These are phyloP conservation scores for Calendula officinalis DNA, from an alignment of 129 eudicot species.

Conservation along the genomic window DNA sequence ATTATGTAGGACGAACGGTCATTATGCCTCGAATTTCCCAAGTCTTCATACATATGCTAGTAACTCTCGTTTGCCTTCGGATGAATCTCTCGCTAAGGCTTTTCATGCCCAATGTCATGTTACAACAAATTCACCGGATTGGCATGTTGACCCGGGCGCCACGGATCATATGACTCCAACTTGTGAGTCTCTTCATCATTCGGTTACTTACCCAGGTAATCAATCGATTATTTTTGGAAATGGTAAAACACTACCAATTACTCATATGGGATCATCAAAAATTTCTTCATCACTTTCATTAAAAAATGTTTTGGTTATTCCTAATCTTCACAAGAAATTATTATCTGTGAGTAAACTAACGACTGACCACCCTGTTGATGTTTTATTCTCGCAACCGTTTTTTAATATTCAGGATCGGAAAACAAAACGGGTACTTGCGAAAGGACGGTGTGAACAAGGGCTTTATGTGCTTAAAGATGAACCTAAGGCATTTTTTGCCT, in stretches of 20 bases:
- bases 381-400: neutral
- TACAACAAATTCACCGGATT: neutral
- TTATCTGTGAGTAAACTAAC: neutral
- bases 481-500: neutral
- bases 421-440: neutral
- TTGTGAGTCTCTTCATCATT: neutral
- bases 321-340: neutral
- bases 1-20: neutral
- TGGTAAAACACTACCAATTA: neutral
- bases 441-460: neutral
- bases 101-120: neutral
- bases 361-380: neutral
- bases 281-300: neutral
- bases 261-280: neutral
- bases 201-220: neutral
- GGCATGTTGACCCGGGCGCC: neutral
- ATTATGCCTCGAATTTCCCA: neutral
- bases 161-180: neutral
- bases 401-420: neutral
- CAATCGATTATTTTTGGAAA: neutral
- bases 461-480: neutral
- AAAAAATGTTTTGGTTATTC: neutral
- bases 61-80: neutral
- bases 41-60: neutral
- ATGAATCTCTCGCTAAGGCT: neutral